Percentiles rank a stretch among this genome's conserved stretches.
phyloP scores from a whole-genome alignment of 768 basidiomycete species.

The Lanmaoa pseudosensibilis region DNA sequence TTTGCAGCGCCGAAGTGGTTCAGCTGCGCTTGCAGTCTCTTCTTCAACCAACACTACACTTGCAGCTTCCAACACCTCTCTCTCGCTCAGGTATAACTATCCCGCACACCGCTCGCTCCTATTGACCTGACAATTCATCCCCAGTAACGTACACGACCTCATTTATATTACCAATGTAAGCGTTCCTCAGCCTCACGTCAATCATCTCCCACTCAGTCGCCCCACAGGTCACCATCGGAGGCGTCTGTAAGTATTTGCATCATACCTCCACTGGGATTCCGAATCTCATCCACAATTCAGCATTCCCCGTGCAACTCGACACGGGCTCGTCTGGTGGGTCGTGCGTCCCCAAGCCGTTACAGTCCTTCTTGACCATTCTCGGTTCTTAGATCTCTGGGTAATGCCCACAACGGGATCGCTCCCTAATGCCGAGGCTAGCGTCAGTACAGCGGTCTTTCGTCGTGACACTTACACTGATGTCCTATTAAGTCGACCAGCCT shows the following conservation, averaged over 20 bases:
- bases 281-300: constrained; percentile 36
- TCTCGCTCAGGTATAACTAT: constrained; percentile 25
- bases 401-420: constrained; percentile 46
- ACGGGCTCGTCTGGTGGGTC: constrained; percentile 59
- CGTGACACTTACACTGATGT: constrained; percentile 4
- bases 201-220: neutral
- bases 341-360: too few relatives aligned
- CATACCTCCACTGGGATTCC: neutral
- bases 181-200: neutral
- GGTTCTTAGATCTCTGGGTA: constrained; percentile 66
- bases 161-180: constrained; percentile 78
- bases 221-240: constrained; percentile 64
- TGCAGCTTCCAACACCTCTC: constrained; percentile 4
- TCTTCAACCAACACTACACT: constrained; percentile 18
- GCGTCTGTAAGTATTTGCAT: constrained; percentile 43
- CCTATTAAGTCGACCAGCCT: constrained; percentile 41
- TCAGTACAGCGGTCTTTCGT: constrained; percentile 29
- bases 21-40: constrained; percentile 17
- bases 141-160: constrained; percentile 71
- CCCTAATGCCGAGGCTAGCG: constrained; percentile 50
- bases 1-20: constrained; percentile 40
- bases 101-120: neutral
- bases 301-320: constrained; percentile 75
- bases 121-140: constrained; percentile 17
- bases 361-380: neutral